phyloP scores from a whole-genome alignment of 768 basidiomycete species.

The Mrakia frigida region DNA sequence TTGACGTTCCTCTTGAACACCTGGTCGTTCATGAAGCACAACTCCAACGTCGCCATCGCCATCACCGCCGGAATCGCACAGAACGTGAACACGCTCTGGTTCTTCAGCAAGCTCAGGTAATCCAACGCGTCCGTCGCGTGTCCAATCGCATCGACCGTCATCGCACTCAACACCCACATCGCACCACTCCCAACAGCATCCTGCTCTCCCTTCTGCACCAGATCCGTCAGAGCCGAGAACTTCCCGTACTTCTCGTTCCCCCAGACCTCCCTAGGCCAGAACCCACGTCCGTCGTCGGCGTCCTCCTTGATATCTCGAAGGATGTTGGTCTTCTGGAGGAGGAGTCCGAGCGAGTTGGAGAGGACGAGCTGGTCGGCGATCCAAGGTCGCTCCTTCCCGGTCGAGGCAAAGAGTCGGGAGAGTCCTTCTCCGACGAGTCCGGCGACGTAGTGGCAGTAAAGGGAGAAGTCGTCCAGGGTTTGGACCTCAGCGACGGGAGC shows the following conservation, averaged over 20 bases:
- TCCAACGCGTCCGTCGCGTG: conserved; percentile 83
- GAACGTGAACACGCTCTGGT: conserved; percentile 92
- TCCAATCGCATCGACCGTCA: conserved; percentile 79
- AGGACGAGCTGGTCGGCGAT: conserved; percentile 76
- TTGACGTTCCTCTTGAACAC: conserved; percentile 88
- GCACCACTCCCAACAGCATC: conserved; percentile 52
- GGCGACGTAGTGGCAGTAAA: conserved; percentile 98
- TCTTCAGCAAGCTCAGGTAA: conserved; percentile 77
- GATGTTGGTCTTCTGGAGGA: conserved; percentile 97
- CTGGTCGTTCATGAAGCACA: conserved; percentile 86
- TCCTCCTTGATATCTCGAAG: conserved; percentile 94
- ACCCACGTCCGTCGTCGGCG: conserved; percentile 70
- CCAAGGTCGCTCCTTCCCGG: conserved; percentile 70
- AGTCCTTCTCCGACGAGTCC: conserved; percentile 96
- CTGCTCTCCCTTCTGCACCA: conserved; percentile 56
- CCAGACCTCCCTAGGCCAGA: conserved; percentile 97
- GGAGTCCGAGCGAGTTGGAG: conserved; percentile 87
- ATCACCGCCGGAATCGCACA: conserved; percentile 90
- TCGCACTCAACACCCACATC: conserved; percentile 74
- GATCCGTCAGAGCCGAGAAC: conserved; percentile 58
- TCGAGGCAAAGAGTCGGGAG: conserved; percentile 78
- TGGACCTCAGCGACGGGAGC: conserved; percentile 56
- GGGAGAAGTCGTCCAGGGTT: conserved; percentile 78
- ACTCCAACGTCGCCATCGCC: conserved; percentile 87
- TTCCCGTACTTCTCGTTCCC: conserved; percentile 53